Evolutionary conservation across 208 protist genomes (phyloP), one percentile per base, ranked within the genome.

Genomic region (Angomonas ambiguus): DNA sequence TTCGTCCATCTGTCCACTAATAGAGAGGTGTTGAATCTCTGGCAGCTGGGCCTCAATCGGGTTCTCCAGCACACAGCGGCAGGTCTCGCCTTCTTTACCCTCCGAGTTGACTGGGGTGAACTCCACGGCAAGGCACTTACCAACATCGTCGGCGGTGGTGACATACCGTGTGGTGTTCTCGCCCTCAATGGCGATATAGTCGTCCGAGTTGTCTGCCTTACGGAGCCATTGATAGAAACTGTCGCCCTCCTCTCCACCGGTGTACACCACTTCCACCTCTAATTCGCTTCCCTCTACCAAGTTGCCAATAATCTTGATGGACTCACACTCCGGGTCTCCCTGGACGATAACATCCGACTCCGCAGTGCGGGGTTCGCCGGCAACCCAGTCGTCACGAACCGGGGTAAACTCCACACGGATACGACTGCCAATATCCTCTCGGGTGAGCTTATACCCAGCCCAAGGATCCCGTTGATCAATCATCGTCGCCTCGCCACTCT

Each of bases 171-270:
- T 90, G 41, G 58, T 58, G 70, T 87, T 92, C 64, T 91, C 87
- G 32, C 82, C 86, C 27, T 85, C 72, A 67, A 97, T 95, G 35
- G 89, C 74, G 49, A 82, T 79, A 82, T 93, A 95, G 62, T 88
- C 75, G 31, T 77, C 68, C 24, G 58, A 82, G 64, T 27, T 74
- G 75, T 82, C 77, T 24, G 77, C 73, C 67, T 91, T 90, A 62
- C 89, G 89, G 25, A 97, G 79, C 93, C 93, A 97, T 72, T 96
- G 89, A 72, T 88, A 95, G 65, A 85, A 82, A 74, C 86, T 94
- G 41, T 85, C 72, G 59, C 93, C 91, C 67, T 97, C 91, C 57
- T 79, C 76, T 51, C 93, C 93, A 49, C 91, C 91, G 65, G 76
- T 76, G 82, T 96, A 97, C 51, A 79, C 63, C 5, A 89, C 88